Evolutionary conservation across 2,329 filamentous ascomycete species (phyloP).

Genomic region (Stagonosporopsis cucurbitacearum): DNA sequence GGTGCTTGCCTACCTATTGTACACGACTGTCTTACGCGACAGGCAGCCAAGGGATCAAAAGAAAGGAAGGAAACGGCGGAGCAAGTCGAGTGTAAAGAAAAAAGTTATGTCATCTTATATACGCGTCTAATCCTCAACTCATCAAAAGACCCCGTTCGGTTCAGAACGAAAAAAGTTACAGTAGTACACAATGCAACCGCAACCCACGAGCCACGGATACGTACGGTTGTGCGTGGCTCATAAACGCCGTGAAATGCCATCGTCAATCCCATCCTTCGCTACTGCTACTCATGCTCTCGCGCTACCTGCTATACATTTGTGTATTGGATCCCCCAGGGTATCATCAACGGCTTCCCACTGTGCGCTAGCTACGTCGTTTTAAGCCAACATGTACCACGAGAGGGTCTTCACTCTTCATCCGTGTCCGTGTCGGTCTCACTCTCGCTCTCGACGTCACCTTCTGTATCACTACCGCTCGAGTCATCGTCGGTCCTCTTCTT

Average conservation of each 20-base stretch:
- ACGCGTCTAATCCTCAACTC: background rate
- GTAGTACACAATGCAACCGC: background rate
- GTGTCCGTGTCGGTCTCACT: conserved; percentile 58
- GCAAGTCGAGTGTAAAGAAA: background rate
- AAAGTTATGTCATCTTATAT: background rate
- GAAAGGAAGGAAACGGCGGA: too few species aligned
- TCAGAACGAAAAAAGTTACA: background rate
- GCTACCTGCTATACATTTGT: conserved; percentile 16
- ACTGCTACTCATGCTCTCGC: background rate
- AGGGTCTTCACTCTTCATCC: conserved; percentile 45
- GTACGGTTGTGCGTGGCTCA: conserved; percentile 5
- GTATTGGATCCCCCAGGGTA: conserved; percentile 14
- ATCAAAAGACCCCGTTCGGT: background rate
- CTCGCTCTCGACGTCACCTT: conserved; percentile 64
- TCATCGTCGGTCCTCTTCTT: conserved; percentile 68
- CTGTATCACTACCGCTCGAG: conserved; percentile 66
- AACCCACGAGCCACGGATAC: background rate
- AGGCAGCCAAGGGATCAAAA: too few species aligned
- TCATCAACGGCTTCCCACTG: background rate
- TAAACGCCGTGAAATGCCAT: conserved; percentile 42
- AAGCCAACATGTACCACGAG: too few species aligned
- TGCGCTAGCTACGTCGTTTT: background rate
- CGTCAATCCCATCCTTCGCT: background rate
- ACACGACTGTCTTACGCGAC: too few species aligned
- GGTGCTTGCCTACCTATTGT: too few species aligned